Conservation (phyloP, 495 filamentous ascomycete species). For the Lasiosphaeris hirsuta region DNA sequence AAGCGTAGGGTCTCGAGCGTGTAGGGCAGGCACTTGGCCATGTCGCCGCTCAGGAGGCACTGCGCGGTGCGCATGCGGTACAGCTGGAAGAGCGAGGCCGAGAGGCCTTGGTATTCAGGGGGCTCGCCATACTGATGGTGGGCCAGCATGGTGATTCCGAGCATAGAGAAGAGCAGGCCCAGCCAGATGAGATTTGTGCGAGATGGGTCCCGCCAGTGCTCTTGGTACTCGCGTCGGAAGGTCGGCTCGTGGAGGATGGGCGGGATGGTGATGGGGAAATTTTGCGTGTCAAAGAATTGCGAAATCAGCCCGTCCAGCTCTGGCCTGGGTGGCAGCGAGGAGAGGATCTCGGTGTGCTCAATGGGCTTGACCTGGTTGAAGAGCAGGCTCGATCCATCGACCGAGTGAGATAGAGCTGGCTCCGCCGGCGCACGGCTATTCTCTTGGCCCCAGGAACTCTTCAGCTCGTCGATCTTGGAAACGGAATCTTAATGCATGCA, state of each 20-base stretch:
- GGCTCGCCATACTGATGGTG: slow-evolving; percentile 67
- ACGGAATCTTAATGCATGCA: neutral
- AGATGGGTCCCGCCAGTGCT: slow-evolving; percentile 17
- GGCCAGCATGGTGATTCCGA: slow-evolving; percentile 65
- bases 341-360: slow-evolving; percentile 5
- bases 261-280: slow-evolving; percentile 19
- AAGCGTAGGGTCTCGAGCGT: slow-evolving; percentile 37
- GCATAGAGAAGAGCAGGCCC: slow-evolving; percentile 53
- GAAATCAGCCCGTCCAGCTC: slow-evolving; percentile 5
- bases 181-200: slow-evolving; percentile 26
- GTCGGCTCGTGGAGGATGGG: slow-evolving; percentile 25
- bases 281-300: slow-evolving; percentile 2
- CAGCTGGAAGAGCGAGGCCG: slow-evolving; percentile 52
- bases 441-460: slow-evolving; percentile 21
- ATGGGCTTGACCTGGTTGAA: slow-evolving; percentile 17
- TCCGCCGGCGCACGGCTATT: neutral
- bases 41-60: slow-evolving; percentile 50
- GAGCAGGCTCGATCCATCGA: slow-evolving; percentile 20
- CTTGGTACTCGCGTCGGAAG: slow-evolving; percentile 23
- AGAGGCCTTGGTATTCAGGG: slow-evolving; percentile 59
- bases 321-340: slow-evolving; percentile 7
- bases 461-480: slow-evolving; percentile 24
- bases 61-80: slow-evolving; percentile 45
- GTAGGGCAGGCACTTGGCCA: slow-evolving; percentile 38
- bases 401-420: slow-evolving; percentile 7